Evolutionary conservation across 2,329 filamentous ascomycete genomes (phyloP).

Genomic region (Ciborinia camelliae): DNA sequence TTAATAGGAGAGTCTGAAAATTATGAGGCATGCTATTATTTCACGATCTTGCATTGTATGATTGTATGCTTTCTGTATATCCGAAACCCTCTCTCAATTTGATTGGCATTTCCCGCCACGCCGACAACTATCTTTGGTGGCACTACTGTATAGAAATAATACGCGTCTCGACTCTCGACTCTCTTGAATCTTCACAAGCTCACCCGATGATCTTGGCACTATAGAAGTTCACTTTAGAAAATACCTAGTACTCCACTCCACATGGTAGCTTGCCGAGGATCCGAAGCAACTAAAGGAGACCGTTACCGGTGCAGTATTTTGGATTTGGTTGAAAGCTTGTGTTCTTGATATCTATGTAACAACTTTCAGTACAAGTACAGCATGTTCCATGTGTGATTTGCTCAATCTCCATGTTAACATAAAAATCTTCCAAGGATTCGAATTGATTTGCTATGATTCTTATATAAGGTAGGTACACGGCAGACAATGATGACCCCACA

Average conservation of each 20-base stretch:
- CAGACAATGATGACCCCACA: constrained; percentile 5
- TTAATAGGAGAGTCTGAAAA: constrained; percentile 4
- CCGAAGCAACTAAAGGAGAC: neutral
- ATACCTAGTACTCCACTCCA: too few species aligned
- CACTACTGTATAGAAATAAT: neutral
- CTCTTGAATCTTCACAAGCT: too few species aligned
- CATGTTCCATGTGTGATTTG: too few species aligned
- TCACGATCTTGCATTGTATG: neutral
- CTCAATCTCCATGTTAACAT: neutral
- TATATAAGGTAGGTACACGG: constrained; percentile 1
- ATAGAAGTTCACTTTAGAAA: too few species aligned
- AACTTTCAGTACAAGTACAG: too few species aligned
- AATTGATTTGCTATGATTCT: neutral
- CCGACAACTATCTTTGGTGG: neutral
- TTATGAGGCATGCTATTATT: neutral
- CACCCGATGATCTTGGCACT: neutral
- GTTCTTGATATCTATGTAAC: neutral
- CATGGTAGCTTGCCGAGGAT: neutral
- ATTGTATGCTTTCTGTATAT: neutral
- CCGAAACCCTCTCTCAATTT: constrained; percentile 1
- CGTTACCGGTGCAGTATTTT: neutral
- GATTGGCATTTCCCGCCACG: neutral
- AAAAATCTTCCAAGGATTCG: neutral
- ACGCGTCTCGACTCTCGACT: too few species aligned
- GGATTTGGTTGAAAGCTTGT: neutral